Evolutionary conservation across 306 rosid genomes (phyloP).

Genomic region (Quercus suber): DNA sequence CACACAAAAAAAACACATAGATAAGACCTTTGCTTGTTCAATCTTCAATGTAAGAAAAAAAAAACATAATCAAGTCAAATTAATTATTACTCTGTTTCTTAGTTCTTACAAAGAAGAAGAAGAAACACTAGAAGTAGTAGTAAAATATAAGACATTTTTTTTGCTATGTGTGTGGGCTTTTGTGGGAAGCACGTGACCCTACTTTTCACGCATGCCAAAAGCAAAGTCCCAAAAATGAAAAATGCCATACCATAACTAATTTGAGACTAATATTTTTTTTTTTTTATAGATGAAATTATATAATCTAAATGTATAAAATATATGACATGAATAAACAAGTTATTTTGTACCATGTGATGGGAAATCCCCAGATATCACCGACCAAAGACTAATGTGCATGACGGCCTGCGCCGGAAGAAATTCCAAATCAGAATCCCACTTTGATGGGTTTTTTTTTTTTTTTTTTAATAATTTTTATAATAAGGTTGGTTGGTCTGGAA

Average conservation of each 20-base stretch:
- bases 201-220: constrained; percentile 91
- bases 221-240: constrained; percentile 30
- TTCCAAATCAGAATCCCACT: not conserved
- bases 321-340: not conserved
- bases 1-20: not conserved
- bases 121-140: not conserved
- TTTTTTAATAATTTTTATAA: not conserved
- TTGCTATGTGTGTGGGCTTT: not conserved
- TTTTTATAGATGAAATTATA: too few relatives aligned
- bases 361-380: constrained; percentile 7
- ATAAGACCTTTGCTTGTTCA: not conserved
- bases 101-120: not conserved
- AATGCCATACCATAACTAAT: constrained; percentile 24
- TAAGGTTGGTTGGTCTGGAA: constrained; percentile 13
- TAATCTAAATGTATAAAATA: not conserved
- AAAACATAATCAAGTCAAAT: not conserved
- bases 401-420: constrained; percentile 31
- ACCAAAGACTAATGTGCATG: constrained; percentile 28
- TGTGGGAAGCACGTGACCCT: constrained; percentile 72
- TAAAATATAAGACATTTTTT: not conserved
- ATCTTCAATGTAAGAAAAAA: not conserved
- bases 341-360: too few relatives aligned
- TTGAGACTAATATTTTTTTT: constrained; percentile 2
- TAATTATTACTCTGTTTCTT: not conserved
- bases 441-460: not conserved